A percentile compares a stretch with the other conserved stretches of the same genome.
phyloP scores from a whole-genome alignment of 1,284 basidiomycete genomes.

The Lignosus rhinocerotis region DNA sequence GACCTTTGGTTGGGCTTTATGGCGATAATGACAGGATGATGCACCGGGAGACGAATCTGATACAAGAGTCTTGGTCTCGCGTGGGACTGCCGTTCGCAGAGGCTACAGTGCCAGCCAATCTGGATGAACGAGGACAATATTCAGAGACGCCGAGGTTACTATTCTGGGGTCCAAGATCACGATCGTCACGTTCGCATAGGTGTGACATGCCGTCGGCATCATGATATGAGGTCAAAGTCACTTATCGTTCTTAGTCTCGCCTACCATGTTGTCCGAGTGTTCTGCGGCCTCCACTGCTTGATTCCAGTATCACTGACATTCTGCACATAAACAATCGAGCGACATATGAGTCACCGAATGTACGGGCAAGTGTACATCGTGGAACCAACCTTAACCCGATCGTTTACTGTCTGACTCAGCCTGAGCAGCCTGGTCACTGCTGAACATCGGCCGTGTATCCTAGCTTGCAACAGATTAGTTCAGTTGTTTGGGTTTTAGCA shows the following conservation, averaged over 20 bases:
- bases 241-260: background rate
- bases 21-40: too few species aligned
- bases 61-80: too few species aligned
- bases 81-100: too few species aligned
- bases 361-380: background rate
- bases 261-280: background rate
- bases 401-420: background rate
- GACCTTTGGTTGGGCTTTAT: too few species aligned
- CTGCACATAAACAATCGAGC: background rate
- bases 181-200: background rate
- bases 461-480: too few species aligned
- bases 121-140: background rate
- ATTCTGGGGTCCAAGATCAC: background rate
- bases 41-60: too few species aligned
- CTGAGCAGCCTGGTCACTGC: background rate
- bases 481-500: too few species aligned
- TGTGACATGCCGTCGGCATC: background rate
- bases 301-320: too few species aligned
- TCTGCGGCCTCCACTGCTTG: background rate
- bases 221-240: background rate
- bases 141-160: background rate
- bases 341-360: background rate
- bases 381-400: background rate
- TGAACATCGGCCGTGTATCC: too few species aligned
- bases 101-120: background rate